phyloP scores from a whole-genome alignment of 1,284 basidiomycete genomes.

The Veloboletus limbatus region DNA sequence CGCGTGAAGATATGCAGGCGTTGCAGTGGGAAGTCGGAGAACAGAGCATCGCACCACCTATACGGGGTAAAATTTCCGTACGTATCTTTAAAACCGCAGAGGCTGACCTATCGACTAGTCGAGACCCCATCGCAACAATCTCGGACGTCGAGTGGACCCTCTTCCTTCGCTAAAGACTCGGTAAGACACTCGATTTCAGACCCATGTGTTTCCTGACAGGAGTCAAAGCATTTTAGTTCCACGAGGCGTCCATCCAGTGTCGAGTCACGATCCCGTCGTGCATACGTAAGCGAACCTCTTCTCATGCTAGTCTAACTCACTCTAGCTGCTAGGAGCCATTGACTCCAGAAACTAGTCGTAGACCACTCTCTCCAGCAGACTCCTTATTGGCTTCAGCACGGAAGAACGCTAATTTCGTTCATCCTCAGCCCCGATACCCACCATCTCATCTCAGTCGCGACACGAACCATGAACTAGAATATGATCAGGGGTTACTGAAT shows the following conservation, averaged over 20 bases:
- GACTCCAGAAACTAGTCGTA: slow-evolving; percentile 57
- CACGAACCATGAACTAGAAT: slow-evolving; percentile 42
- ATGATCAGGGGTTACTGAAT: slow-evolving; percentile 34
- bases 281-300: slow-evolving; percentile 39
- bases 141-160: slow-evolving; percentile 41
- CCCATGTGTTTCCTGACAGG: slow-evolving; percentile 10
- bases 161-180: slow-evolving; percentile 38
- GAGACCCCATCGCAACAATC: slow-evolving; percentile 42
- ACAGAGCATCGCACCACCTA: slow-evolving; percentile 47
- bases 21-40: slow-evolving; percentile 77
- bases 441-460: slow-evolving; percentile 46
- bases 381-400: slow-evolving; percentile 43
- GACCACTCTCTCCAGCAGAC: slow-evolving; percentile 56
- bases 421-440: slow-evolving; percentile 39
- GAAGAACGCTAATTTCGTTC: slow-evolving; percentile 42
- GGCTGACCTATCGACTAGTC: slow-evolving; percentile 28
- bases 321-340: slow-evolving; percentile 47
- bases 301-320: slow-evolving; percentile 9
- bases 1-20: slow-evolving; percentile 71
- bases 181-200: slow-evolving; percentile 22
- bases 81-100: neutral
- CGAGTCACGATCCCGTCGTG: slow-evolving; percentile 34
- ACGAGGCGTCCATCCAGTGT: slow-evolving; percentile 33
- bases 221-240: slow-evolving; percentile 22
- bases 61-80: slow-evolving; percentile 36